Base-by-base conservation (phyloP, 2,329 filamentous ascomycete species). In the Ilyonectria destructans region DNA sequence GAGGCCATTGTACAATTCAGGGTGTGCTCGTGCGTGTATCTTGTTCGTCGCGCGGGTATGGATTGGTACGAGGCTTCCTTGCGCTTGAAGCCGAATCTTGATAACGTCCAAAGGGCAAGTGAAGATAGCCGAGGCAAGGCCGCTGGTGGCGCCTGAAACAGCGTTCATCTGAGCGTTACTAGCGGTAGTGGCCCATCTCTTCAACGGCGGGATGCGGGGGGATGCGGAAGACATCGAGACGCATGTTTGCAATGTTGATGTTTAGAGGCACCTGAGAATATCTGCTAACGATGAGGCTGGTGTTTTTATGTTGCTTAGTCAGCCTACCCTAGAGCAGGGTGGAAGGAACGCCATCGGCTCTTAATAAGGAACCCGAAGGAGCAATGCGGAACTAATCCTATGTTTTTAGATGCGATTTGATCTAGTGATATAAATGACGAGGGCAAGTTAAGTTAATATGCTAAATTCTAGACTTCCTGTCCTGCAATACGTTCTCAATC, bases 51-150 rank as follows among this genome's bases (percentile, higher is more conserved):
- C 46, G 7, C 17, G 13, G 67, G 83, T 82, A 74, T 82, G 86
- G 77, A 80, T 81, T 72, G 83, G 87, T 71, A 81, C 72, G 81
- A 97, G 96, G 19, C 94, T 93, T 68, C 96, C 95, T 80, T 98
- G 96, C 17, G 95, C 95, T 81, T 99, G 96, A 69, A 99, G 84
- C 82, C 97, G 97, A 40, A 96, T 98, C 85, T 99, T 98, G 82
- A 98, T 98, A 67, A 99, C 96, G 85, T 99, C 96, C 70, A 99
- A 90, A 49, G 96, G 96, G 80, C 96, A 98, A 54, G 96, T 98
- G 70, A 97, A 93, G 62, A 98, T 89, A 46, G 96, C 96, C 3
- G 95, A 97, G 12, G 94, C 94, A 75, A 98, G 93, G 51, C 96
- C 96, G 55, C 95, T 95, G 62, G 93, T 87, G 43, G 95, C 95